phyloP scores from a whole-genome alignment of 1,284 basidiomycete species.

The Pisolithus thermaeus region DNA sequence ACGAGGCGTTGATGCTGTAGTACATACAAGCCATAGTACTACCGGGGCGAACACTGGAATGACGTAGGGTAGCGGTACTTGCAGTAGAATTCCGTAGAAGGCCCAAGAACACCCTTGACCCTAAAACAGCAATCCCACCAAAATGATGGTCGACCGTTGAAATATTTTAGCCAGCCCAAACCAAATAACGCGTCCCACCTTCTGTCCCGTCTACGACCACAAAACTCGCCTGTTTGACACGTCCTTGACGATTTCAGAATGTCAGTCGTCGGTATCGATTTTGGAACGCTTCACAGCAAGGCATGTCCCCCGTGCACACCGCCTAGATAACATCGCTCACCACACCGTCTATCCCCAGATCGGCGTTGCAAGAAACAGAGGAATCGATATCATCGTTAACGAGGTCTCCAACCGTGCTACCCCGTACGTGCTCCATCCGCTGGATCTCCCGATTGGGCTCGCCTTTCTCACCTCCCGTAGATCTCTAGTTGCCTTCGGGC shows the following conservation, averaged over 20 bases:
- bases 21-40: not conserved
- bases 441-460: not conserved
- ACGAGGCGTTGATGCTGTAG: not conserved
- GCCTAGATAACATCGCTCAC: slow-evolving; percentile 7
- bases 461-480: slow-evolving; percentile 34
- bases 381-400: slow-evolving; percentile 93
- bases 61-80: not conserved
- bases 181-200: slow-evolving; percentile 5
- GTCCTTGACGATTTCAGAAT: slow-evolving; percentile 33
- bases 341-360: slow-evolving; percentile 47
- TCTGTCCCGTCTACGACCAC: not conserved
- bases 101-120: slow-evolving; percentile 17
- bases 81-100: slow-evolving; percentile 22
- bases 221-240: not conserved
- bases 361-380: slow-evolving; percentile 87
- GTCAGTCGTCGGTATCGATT: slow-evolving; percentile 90
- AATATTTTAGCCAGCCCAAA: slow-evolving; percentile 12
- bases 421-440: slow-evolving; percentile 54
- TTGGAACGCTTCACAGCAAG: slow-evolving; percentile 85
- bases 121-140: slow-evolving; percentile 19
- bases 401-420: slow-evolving; percentile 94
- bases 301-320: slow-evolving; percentile 32
- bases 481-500: slow-evolving; percentile 88
- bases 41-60: not conserved
- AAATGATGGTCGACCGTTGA: slow-evolving; percentile 8